Evolutionary conservation across 2,329 filamentous ascomycete species (phyloP), one percentile per base, ranked within the genome.

Genomic region (Aspergillus fructus): DNA sequence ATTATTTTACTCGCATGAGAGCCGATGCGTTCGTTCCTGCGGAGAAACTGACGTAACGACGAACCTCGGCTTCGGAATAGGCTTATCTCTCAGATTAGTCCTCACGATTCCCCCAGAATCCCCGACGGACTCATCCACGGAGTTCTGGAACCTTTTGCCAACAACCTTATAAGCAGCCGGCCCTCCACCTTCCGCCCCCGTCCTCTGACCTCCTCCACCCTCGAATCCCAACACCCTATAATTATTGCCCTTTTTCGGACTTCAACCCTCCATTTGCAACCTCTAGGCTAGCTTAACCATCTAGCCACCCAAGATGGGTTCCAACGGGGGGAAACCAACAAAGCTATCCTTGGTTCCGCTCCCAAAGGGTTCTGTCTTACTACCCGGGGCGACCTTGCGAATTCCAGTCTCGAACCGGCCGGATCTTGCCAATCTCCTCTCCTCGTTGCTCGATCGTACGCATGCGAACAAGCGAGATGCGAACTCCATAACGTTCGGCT

Each of bases 361-460:
- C 43, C 86, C 91, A 53, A 87, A 88, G 69, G 89, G 89, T 63
- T 85, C 86, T 61, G 89, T 97, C 64, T 85, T 97, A 41, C 84
- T 96, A 9, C 94, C 94, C 4, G 91, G 92, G 61, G 86, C 93
- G 56, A 87, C 93, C 50, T 84, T 96, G 66, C 89, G 93, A 66
- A 89, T 97, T 63, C 87, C 91, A 54, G 88, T 97, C 52, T 86
- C 88, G 41, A 87, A 88, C 74, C 90, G 93, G 51, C 87, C 91
- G 64, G 94, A 97, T 75, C 89, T 97, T 64, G 89, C 91, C 53
- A 90, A 93, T 50, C 85, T 97, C 45, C 86, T 99, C 56, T 90
- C 92, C 19, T 88, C 89, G 65, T 85, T 96, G 59, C 93, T 96
- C 76, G 89, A 89, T 68, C 86, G 87, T 65, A 87, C 88, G 27